These are phyloP conservation scores for Labyrinthula sp. DNA, from an alignment of 352 stramenopile genomes.

Conservation along the genomic window DNA sequence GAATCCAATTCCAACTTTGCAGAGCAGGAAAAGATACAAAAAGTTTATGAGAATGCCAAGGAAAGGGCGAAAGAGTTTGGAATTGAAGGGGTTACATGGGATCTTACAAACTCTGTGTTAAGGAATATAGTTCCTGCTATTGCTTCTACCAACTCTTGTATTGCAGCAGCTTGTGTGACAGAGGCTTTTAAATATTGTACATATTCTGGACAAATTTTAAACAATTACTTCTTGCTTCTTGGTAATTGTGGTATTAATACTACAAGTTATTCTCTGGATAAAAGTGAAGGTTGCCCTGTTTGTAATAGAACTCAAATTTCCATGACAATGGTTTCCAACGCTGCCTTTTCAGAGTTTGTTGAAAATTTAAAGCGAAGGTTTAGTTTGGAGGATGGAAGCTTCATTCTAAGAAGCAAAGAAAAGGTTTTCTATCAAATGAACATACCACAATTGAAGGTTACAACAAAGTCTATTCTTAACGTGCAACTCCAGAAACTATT, in stretches of 20 bases:
- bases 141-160: conserved; percentile 98
- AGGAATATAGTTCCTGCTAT: conserved; percentile 99
- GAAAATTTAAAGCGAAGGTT: conserved; percentile 41
- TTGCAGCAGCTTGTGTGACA: conserved; percentile 86
- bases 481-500: too few species aligned
- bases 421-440: too few species aligned
- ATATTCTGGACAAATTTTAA: conserved; percentile 79
- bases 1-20: conserved; percentile 80
- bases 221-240: conserved; percentile 85
- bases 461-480: too few species aligned
- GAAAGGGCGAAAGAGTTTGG: conserved; percentile 70
- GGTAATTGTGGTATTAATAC: conserved; percentile 73
- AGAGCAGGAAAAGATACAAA: conserved; percentile 83
- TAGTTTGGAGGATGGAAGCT: too few species aligned
- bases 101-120: conserved; percentile 81
- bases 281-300: conserved; percentile 59
- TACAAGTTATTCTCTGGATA: conserved; percentile 85
- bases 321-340: conserved; percentile 40
- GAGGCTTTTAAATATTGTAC: conserved; percentile 87
- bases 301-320: conserved; percentile 51
- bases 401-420: too few species aligned
- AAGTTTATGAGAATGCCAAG: conserved; percentile 70
- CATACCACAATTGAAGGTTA: too few species aligned
- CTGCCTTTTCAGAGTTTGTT: conserved; percentile 45
- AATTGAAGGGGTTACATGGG: conserved; percentile 86